Evolutionary conservation across 2,329 filamentous ascomycete species (phyloP).

Genomic region (Colletotrichum cuscutae): DNA sequence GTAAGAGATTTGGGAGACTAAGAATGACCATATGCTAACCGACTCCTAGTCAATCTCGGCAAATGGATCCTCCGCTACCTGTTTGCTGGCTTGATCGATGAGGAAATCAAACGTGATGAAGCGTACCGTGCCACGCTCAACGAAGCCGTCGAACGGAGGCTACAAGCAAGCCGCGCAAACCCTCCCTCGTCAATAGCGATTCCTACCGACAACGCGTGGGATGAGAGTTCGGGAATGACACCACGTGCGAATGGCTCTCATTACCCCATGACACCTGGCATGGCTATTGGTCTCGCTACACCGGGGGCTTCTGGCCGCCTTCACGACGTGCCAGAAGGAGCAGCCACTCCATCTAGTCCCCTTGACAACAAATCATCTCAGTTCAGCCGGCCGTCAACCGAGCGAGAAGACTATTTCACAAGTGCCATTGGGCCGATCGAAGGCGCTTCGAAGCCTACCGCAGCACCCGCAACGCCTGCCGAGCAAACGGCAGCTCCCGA

Average conservation of each 20-base stretch:
- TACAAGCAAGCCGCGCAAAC: constrained; percentile 63
- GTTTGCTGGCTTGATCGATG: constrained; percentile 88
- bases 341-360: constrained; percentile 53
- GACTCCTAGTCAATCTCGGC: constrained; percentile 83
- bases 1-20: constrained; percentile 57
- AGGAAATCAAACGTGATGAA: constrained; percentile 87
- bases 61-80: constrained; percentile 96
- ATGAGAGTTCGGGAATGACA: constrained; percentile 54
- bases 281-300: constrained; percentile 82
- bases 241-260: constrained; percentile 74
- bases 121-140: constrained; percentile 76
- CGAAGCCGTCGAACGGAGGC: constrained; percentile 68
- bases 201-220: constrained; percentile 49
- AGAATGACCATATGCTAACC: background rate
- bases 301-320: constrained; percentile 58
- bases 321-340: constrained; percentile 60
- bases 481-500: constrained; percentile 61
- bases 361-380: constrained; percentile 67
- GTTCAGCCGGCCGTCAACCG: constrained; percentile 69
- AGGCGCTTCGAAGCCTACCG: constrained; percentile 56
- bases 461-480: constrained; percentile 56
- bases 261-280: constrained; percentile 74
- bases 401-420: constrained; percentile 83
- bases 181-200: constrained; percentile 69
- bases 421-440: constrained; percentile 63